These are phyloP conservation scores for Pythium utonaiense DNA, from an alignment of 352 stramenopile species.

Conservation along the genomic window DNA sequence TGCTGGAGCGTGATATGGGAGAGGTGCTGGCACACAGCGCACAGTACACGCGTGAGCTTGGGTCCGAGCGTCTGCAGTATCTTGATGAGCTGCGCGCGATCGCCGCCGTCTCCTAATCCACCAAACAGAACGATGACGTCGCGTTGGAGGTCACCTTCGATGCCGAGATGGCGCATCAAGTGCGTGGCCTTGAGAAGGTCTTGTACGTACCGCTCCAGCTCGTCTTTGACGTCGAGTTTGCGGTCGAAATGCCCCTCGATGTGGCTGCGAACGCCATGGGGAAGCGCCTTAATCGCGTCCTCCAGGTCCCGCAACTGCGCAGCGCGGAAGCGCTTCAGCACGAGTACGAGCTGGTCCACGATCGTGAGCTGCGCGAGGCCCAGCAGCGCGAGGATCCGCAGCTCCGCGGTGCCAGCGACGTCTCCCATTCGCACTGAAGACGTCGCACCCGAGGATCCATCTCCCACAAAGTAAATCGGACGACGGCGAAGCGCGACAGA, in stretches of 20 bases:
- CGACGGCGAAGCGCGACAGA: constrained; percentile 4
- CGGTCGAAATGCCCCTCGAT: constrained; percentile 46
- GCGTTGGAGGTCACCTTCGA: constrained; percentile 22
- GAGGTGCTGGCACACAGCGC: constrained; percentile 32
- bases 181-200: constrained; percentile 58
- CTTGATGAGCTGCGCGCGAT: constrained; percentile 46
- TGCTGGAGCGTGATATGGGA: constrained; percentile 42
- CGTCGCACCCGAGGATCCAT: too few species aligned
- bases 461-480: too few species aligned
- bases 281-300: constrained; percentile 21
- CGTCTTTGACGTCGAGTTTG: constrained; percentile 49
- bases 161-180: constrained; percentile 39
- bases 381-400: constrained; percentile 38
- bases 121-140: constrained; percentile 42
- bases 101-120: constrained; percentile 35
- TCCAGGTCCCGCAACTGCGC: constrained; percentile 41
- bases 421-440: not conserved
- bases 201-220: constrained; percentile 56
- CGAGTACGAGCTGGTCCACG: constrained; percentile 31
- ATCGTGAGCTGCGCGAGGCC: constrained; percentile 33
- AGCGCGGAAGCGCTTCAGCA: constrained; percentile 38
- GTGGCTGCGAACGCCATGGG: constrained; percentile 21
- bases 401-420: not conserved
- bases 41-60: constrained; percentile 33
- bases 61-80: constrained; percentile 51